Conservation (phyloP, 805 yeast genomes). For the Ogataea sp. region DNA sequence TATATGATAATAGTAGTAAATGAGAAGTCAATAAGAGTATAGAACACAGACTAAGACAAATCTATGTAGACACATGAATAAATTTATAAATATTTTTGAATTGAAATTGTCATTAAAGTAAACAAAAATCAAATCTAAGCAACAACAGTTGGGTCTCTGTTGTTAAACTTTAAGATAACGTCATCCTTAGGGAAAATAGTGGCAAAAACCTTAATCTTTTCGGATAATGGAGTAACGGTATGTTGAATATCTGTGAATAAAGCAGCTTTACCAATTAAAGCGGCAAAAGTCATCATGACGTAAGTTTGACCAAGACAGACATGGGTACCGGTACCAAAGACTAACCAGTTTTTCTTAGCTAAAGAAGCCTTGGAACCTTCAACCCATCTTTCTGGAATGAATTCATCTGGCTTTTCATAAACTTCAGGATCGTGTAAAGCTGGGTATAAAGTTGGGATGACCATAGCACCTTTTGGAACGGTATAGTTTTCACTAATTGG, state of each 20-base stretch:
- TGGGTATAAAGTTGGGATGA: slow-evolving; percentile 92
- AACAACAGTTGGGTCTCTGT: slow-evolving; percentile 44
- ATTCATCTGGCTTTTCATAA: slow-evolving; percentile 88
- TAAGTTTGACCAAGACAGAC: slow-evolving; percentile 93
- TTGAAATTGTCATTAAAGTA: too few species aligned
- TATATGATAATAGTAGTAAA: too few species aligned
- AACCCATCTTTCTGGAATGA: slow-evolving; percentile 93
- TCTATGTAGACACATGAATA: too few species aligned
- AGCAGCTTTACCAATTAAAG: slow-evolving; percentile 85
- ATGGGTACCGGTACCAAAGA: slow-evolving; percentile 96
- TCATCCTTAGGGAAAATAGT: slow-evolving; percentile 98
- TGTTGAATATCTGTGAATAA: slow-evolving; percentile 77
- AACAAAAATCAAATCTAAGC: too few species aligned
- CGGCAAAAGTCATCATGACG: slow-evolving; percentile 84
- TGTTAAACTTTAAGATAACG: slow-evolving; percentile 66
- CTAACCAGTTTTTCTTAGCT: slow-evolving; percentile 88
- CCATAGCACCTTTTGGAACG: slow-evolving; percentile 96
- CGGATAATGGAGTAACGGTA: slow-evolving; percentile 74
- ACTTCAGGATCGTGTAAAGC: slow-evolving; percentile 97
- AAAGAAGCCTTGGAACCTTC: slow-evolving; percentile 68
- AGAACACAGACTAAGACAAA: too few species aligned
- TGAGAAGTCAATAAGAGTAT: too few species aligned
- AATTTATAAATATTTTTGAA: too few species aligned
- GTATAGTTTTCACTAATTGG: slow-evolving; percentile 78
- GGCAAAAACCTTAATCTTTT: slow-evolving; percentile 92